Percentiles rank a stretch among this genome's conserved stretches.
phyloP scores from a whole-genome alignment of 805 yeast genomes.

The Groenewaldozyma salmanticensis region DNA sequence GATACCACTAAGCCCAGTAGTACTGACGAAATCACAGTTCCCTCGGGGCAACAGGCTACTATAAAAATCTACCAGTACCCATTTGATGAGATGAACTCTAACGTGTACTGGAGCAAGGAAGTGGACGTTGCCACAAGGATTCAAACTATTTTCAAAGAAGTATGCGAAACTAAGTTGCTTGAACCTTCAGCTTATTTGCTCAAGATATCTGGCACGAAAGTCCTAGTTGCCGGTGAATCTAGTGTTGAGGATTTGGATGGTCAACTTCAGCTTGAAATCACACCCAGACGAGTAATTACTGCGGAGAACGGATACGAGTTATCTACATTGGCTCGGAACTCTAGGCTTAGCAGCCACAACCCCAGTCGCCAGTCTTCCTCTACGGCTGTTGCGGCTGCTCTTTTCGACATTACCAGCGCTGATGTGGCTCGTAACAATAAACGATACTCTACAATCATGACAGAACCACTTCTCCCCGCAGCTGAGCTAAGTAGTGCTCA shows the following conservation, averaged over 20 bases:
- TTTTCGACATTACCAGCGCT: not conserved
- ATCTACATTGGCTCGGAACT: too few species aligned
- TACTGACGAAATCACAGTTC: constrained; percentile 10
- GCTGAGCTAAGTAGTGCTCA: constrained; percentile 25
- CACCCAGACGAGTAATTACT: constrained; percentile 35
- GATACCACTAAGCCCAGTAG: constrained; percentile 2
- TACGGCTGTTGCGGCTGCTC: not conserved
- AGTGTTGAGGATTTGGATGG: constrained; percentile 35
- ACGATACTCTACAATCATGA: too few species aligned
- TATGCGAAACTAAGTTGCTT: constrained; percentile 25
- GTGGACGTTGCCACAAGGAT: constrained; percentile 16
- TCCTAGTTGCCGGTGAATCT: constrained; percentile 13
- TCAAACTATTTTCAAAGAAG: constrained; percentile 19
- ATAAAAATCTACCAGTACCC: constrained; percentile 24
- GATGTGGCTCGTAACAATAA: not conserved
- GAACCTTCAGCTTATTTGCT: constrained; percentile 25
- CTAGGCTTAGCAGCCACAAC: not conserved
- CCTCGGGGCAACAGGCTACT: not conserved
- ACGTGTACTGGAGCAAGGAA: constrained; percentile 19
- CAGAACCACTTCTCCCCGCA: not conserved
- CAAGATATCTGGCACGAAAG: constrained; percentile 23
- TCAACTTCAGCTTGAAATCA: constrained; percentile 32
- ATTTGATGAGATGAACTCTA: constrained; percentile 23
- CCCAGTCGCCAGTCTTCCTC: not conserved
- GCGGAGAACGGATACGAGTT: constrained; percentile 19